These are phyloP conservation scores for Fusarium cicatricum DNA, from an alignment of 2,329 filamentous ascomycete species.

Conservation along the genomic window DNA sequence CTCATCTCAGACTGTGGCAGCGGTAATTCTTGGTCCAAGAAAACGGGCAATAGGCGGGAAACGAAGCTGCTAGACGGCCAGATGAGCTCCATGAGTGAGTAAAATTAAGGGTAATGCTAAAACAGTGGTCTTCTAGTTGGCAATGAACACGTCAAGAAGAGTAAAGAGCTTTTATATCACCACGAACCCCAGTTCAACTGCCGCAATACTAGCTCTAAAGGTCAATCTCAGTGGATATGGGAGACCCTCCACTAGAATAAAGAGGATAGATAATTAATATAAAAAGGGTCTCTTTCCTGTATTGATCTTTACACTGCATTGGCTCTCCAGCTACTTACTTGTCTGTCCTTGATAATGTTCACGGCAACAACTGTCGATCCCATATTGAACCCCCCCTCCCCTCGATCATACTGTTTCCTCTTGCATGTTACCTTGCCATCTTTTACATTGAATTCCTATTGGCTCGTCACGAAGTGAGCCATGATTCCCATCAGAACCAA, in stretches of 20 bases:
- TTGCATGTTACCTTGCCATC: too few species aligned
- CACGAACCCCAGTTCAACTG: not conserved
- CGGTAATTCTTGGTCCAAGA: conserved; percentile 1
- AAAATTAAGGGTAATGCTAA: not conserved
- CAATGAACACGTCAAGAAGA: not conserved
- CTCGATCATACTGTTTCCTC: too few species aligned
- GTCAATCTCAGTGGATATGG: too few species aligned
- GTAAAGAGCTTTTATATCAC: not conserved
- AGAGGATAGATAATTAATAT: not conserved
- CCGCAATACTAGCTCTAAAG: too few species aligned
- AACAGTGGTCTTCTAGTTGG: not conserved
- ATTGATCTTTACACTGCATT: not conserved
- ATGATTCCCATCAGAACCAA: too few species aligned
- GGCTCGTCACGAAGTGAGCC: too few species aligned
- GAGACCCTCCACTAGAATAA: not conserved
- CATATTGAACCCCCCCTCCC: too few species aligned
- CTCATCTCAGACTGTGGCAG: conserved; percentile 1
- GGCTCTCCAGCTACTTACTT: too few species aligned
- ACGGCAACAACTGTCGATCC: too few species aligned
- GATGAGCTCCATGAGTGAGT: conserved; percentile 43
- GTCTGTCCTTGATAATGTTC: not conserved
- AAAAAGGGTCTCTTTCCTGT: not conserved
- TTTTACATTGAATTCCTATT: too few species aligned
- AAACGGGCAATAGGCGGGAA: not conserved
- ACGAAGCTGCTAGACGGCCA: not conserved